Evolutionary conservation across 2,329 filamentous ascomycete species (phyloP).

Genomic region (Colletotrichum ledebouriae): DNA sequence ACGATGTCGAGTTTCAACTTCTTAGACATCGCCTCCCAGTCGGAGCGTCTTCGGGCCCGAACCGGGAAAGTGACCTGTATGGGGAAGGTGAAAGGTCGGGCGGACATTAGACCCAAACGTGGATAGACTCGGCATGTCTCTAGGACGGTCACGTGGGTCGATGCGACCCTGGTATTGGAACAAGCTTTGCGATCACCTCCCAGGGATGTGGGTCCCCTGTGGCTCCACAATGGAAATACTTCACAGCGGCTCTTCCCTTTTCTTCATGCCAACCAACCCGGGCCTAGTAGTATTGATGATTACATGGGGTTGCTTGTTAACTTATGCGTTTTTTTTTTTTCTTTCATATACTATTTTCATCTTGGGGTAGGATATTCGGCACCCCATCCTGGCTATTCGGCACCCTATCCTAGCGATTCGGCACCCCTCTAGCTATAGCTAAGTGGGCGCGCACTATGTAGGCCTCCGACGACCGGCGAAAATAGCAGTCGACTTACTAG

Average conservation of each 20-base stretch:
- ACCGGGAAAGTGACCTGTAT: no score
- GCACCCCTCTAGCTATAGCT: no score
- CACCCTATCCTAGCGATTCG: no score
- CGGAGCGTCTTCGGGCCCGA: slow-evolving; percentile 22
- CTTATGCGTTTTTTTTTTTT: no score
- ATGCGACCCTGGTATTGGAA: slow-evolving; percentile 38
- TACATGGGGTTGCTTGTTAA: no score
- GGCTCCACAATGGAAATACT: slow-evolving; percentile 22
- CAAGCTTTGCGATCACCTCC: slow-evolving; percentile 29
- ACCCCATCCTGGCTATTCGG: no score
- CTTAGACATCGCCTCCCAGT: background rate
- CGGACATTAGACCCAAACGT: slow-evolving; percentile 33
- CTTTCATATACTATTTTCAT: no score
- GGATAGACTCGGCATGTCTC: slow-evolving; percentile 16
- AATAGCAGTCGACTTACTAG: no score
- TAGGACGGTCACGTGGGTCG: slow-evolving; percentile 39
- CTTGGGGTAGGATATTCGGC: no score
- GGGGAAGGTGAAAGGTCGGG: slow-evolving; percentile 5
- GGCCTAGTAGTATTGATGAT: background rate
- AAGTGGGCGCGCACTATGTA: no score
- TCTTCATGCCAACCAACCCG: slow-evolving; percentile 1
- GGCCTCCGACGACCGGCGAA: no score
- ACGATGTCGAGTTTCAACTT: slow-evolving; percentile 29
- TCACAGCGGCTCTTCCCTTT: slow-evolving; percentile 19
- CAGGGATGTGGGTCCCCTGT: background rate